These are phyloP conservation scores for Cicer yamashitae DNA, from an alignment of 306 rosid genomes.

Conservation along the genomic window DNA sequence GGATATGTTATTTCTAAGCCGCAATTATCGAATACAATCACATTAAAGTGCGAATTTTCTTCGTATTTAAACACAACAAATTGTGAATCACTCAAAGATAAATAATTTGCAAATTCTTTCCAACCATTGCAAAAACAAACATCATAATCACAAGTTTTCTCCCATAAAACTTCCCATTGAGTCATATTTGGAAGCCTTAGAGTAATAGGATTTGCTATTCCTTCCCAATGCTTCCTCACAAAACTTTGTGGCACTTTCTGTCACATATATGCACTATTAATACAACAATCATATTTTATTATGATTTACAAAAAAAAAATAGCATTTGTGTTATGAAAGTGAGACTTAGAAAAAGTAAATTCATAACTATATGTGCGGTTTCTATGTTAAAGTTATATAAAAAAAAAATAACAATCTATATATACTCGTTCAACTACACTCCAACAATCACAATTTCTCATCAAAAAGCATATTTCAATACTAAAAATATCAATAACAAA, in stretches of 20 bases:
- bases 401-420: too few species aligned
- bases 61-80: constrained; percentile 39
- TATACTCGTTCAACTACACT: too few species aligned
- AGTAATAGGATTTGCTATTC: not conserved
- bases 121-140: constrained; percentile 39
- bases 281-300: too few species aligned
- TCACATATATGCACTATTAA: not conserved
- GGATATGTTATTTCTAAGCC: constrained; percentile 36
- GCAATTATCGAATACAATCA: constrained; percentile 5
- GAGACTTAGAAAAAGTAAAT: too few species aligned
- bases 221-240: constrained; percentile 28
- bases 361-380: too few species aligned
- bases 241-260: constrained; percentile 38
- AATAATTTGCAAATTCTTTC: constrained; percentile 25
- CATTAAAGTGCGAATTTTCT: constrained; percentile 7
- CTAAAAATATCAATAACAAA: too few species aligned
- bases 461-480: too few species aligned
- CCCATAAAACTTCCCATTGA: constrained; percentile 29
- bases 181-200: constrained; percentile 47
- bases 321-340: too few species aligned
- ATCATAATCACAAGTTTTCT: not conserved
- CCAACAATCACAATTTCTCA: too few species aligned
- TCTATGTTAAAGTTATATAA: too few species aligned
- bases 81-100: constrained; percentile 18
- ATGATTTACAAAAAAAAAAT: too few species aligned